A percentile compares a stretch with the other conserved stretches of the same genome.
These are phyloP conservation scores for Neonectria punicea DNA, from an alignment of 2,329 filamentous ascomycete genomes.

Conservation along the genomic window DNA sequence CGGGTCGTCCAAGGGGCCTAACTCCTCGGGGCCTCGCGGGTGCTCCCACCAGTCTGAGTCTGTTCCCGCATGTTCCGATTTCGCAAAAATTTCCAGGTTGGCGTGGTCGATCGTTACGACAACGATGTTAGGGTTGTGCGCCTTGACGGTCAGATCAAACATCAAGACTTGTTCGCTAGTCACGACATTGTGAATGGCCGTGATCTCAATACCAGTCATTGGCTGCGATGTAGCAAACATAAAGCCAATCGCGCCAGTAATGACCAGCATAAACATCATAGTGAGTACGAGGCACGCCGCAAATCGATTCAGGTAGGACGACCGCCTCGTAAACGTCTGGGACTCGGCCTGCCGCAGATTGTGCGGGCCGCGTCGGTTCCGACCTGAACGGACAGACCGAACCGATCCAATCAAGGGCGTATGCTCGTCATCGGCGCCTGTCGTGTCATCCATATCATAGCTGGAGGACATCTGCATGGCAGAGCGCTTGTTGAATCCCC, in stretches of 20 bases:
- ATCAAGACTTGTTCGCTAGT: conserved; percentile 96
- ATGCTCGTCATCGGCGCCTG: conserved; percentile 85
- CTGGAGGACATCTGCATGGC: conserved; percentile 69
- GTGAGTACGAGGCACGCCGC: conserved; percentile 90
- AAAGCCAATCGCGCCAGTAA: conserved; percentile 88
- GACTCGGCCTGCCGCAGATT: conserved; percentile 79
- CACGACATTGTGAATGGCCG: conserved; percentile 87
- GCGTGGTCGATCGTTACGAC: conserved; percentile 86
- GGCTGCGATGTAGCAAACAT: conserved; percentile 93
- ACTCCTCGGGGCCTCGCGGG: conserved; percentile 41
- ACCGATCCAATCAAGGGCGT: conserved; percentile 78
- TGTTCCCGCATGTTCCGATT: conserved; percentile 86
- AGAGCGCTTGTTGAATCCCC: conserved; percentile 56
- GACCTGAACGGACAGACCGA: conserved; percentile 67
- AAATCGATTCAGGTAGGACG: conserved; percentile 75
- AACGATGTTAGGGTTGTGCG: conserved; percentile 93
- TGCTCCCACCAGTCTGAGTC: conserved; percentile 69
- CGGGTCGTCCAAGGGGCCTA: conserved; percentile 47
- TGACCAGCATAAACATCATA: conserved; percentile 81
- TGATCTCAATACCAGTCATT: conserved; percentile 79
- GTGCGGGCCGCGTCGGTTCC: conserved; percentile 64
- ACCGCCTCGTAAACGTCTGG: conserved; percentile 71
- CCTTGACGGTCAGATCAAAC: conserved; percentile 88
- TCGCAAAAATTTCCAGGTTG: conserved; percentile 93
- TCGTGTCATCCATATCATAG: conserved; percentile 85